phyloP scores from a whole-genome alignment of 257 asterid species.

The Lycium barbarum region DNA sequence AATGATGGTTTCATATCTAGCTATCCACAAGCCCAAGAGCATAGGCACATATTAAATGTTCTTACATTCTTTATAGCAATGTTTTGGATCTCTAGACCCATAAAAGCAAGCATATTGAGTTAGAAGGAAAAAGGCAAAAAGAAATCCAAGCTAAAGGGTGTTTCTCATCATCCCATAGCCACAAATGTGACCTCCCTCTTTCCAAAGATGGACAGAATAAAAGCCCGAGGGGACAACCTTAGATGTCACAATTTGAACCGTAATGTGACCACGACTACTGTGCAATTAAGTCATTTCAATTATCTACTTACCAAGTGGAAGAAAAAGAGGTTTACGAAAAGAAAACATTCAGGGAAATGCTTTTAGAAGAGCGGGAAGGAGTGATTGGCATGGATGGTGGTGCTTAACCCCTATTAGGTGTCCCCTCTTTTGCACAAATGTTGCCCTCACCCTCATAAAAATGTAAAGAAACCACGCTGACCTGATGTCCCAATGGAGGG shows the following conservation, averaged over 20 bases:
- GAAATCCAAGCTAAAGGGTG: not conserved
- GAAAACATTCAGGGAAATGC: conserved; percentile 45
- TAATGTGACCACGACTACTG: conserved; percentile 8
- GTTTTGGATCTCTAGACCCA: not conserved
- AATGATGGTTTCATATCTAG: not conserved
- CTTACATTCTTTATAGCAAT: not conserved
- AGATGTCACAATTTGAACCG: conserved; percentile 2
- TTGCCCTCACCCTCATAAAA: no score
- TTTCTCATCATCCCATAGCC: not conserved
- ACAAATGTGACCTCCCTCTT: not conserved
- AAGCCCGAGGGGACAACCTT: not conserved
- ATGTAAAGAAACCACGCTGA: no score
- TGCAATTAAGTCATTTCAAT: not conserved
- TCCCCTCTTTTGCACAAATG: conserved; percentile 85
- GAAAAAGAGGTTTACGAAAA: not conserved
- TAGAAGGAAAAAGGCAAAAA: not conserved
- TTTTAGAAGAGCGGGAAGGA: conserved; percentile 63
- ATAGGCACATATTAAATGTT: not conserved
- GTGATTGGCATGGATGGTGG: conserved; percentile 61
- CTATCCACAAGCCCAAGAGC: not conserved
- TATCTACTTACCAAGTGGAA: conserved; percentile 32
- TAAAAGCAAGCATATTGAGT: not conserved
- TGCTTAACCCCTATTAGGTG: no score
- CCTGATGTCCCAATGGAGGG: no score
- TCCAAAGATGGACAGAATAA: not conserved